Conservation (phyloP, 495 filamentous ascomycete genomes). For the Penicillium daleae region DNA sequence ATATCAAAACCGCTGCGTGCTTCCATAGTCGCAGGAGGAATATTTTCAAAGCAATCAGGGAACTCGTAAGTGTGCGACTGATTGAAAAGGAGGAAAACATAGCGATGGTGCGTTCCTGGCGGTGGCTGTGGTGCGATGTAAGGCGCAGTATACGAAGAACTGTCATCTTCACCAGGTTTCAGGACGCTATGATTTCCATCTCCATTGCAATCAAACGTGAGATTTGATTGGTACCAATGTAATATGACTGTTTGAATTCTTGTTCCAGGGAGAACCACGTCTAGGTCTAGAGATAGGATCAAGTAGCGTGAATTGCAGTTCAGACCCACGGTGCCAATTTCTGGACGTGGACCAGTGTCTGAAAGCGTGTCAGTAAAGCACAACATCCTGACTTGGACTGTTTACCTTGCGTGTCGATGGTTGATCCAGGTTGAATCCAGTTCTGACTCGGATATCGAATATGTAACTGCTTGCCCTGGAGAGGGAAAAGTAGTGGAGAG, state of each 20-base stretch:
- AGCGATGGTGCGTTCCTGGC: constrained; percentile 36
- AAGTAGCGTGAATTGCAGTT: constrained; percentile 25
- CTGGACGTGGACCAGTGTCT: constrained; percentile 22
- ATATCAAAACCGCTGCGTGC: constrained; percentile 41
- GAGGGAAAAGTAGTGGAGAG: background rate
- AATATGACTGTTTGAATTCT: constrained; percentile 32
- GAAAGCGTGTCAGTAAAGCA: background rate
- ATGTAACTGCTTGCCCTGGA: constrained; percentile 8
- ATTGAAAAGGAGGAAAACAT: constrained; percentile 43
- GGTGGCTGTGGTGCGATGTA: constrained; percentile 46
- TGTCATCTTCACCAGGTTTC: background rate
- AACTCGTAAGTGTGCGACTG: constrained; percentile 36
- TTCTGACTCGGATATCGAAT: constrained; percentile 17
- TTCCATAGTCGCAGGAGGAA: constrained; percentile 27
- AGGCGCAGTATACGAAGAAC: constrained; percentile 8
- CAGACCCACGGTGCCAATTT: constrained; percentile 25
- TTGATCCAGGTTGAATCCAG: constrained; percentile 22
- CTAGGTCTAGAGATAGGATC: constrained; percentile 42
- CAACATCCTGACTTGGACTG: constrained; percentile 1
- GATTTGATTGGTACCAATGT: constrained; percentile 44
- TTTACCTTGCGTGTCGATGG: constrained; percentile 16
- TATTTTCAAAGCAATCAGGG: constrained; percentile 34
- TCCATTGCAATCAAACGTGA: constrained; percentile 19
- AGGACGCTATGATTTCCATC: background rate
- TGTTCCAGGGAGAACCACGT: constrained; percentile 34